Evolutionary conservation across 164 flowering plant genomes (phyloP).

Genomic region (Malania oleifera): DNA sequence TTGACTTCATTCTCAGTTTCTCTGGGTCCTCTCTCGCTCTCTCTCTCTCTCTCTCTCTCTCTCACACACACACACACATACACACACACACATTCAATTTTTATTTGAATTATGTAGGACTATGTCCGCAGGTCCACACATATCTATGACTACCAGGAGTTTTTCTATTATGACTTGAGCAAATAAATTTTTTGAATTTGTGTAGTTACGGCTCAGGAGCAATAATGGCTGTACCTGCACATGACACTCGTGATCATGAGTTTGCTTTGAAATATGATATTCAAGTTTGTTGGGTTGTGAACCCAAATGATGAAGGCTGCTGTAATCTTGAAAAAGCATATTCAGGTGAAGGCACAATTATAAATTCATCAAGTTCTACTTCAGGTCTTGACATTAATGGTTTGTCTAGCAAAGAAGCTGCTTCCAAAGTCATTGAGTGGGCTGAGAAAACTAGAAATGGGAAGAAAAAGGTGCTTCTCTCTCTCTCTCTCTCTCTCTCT

Average conservation of each 20-base stretch:
- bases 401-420: slow-evolving; percentile 60
- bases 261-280: slow-evolving; percentile 81
- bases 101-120: too few species aligned
- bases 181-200: background rate
- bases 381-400: slow-evolving; percentile 78
- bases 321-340: slow-evolving; percentile 38
- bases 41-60: too few species aligned
- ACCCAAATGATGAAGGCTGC: slow-evolving; percentile 35
- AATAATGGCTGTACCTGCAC: slow-evolving; percentile 99
- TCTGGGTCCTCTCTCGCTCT: too few species aligned
- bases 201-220: slow-evolving; percentile 98
- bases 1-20: background rate
- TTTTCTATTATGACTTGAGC: background rate
- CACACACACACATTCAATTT: too few species aligned
- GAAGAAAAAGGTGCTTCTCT: slow-evolving; percentile 61
- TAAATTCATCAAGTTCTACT: slow-evolving; percentile 63
- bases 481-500: background rate
- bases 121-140: too few species aligned
- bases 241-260: slow-evolving; percentile 84
- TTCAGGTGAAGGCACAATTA: slow-evolving; percentile 63
- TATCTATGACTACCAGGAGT: too few species aligned
- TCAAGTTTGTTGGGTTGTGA: slow-evolving; percentile 66
- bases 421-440: slow-evolving; percentile 69
- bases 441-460: slow-evolving; percentile 76
- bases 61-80: too few species aligned